phyloP scores from a whole-genome alignment of 257 asterid genomes.

The Cruciata laevipes region DNA sequence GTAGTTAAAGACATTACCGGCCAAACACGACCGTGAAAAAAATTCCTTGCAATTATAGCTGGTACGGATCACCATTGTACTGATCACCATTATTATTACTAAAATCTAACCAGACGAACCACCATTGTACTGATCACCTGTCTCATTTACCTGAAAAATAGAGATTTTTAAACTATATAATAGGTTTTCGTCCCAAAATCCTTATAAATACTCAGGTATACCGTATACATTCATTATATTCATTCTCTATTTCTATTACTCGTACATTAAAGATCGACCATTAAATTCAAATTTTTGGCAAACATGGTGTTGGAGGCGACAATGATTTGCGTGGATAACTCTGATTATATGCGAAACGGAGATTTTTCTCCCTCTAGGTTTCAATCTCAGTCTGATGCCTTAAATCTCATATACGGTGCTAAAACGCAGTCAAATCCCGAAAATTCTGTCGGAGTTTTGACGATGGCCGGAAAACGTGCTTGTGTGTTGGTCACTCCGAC shows the following conservation, averaged over 20 bases:
- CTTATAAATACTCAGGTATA: not conserved
- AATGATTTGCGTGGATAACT: slow-evolving; percentile 92
- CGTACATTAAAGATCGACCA: too few relatives aligned
- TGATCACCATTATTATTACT: too few relatives aligned
- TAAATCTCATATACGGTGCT: slow-evolving; percentile 87
- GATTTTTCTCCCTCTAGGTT: slow-evolving; percentile 79
- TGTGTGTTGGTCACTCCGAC: slow-evolving; percentile 94
- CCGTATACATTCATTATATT: not conserved
- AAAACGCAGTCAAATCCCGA: slow-evolving; percentile 99
- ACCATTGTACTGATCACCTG: too few relatives aligned
- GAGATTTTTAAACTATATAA: too few relatives aligned
- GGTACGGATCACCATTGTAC: too few relatives aligned
- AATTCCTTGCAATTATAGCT: too few relatives aligned
- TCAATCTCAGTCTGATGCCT: slow-evolving; percentile 88
- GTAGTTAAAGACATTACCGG: too few relatives aligned
- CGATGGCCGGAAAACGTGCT: slow-evolving; percentile 95
- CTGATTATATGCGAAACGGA: slow-evolving; percentile 98
- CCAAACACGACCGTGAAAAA: too few relatives aligned
- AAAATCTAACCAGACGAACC: too few relatives aligned
- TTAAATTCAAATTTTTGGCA: not conserved
- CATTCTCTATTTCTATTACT: too few relatives aligned
- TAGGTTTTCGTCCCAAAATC: too few relatives aligned
- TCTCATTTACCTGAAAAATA: too few relatives aligned
- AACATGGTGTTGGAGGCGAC: slow-evolving; percentile 47
- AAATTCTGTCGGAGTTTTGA: slow-evolving; percentile 86